Percentiles rank a stretch among this genome's conserved stretches.
Evolutionary conservation across 345 rosid species (phyloP).

Genomic region (Eutrema japonicum): DNA sequence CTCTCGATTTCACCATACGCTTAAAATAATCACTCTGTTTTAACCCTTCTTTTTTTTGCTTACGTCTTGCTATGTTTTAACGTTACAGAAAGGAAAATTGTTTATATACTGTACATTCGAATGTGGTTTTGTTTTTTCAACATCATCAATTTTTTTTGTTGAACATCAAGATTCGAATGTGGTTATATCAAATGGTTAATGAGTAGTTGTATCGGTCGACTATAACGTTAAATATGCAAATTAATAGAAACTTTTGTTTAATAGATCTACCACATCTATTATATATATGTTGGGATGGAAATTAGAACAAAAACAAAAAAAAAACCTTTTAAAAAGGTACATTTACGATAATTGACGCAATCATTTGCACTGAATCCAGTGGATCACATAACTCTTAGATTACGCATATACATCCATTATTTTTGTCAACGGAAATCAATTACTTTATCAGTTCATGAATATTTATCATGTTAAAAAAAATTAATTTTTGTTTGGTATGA

Average conservation of each 20-base stretch:
- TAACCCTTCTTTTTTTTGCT: conserved; percentile 1
- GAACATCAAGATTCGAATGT: not conserved
- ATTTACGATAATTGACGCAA: not conserved
- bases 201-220: not conserved
- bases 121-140: not conserved
- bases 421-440: not conserved
- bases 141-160: too few species aligned
- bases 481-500: not conserved
- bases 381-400: not conserved
- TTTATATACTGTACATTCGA: not conserved
- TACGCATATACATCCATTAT: not conserved
- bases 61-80: conserved; percentile 20
- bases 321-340: not conserved
- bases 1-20: not conserved
- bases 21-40: conserved; percentile 12
- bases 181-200: not conserved
- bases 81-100: not conserved
- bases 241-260: not conserved
- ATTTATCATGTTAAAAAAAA: not conserved
- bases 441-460: not conserved
- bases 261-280: not conserved
- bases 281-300: not conserved
- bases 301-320: not conserved
- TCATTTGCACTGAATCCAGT: not conserved
- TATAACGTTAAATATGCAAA: not conserved